phyloP scores from a whole-genome alignment of 805 yeast genomes.

The Grigorovia yakushimaensis region DNA sequence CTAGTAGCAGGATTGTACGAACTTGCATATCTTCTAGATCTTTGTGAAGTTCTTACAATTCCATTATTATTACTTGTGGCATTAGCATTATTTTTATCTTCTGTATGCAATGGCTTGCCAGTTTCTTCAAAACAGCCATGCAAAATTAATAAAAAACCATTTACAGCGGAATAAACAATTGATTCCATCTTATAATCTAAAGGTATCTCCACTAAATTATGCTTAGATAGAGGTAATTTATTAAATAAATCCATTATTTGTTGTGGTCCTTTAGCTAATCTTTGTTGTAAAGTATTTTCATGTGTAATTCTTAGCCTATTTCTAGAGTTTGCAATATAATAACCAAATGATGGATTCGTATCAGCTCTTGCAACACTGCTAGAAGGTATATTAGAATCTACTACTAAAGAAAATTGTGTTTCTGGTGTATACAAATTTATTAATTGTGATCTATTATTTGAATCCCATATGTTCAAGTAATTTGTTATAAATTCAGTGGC shows the following conservation, averaged over 20 bases:
- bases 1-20: neutral
- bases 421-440: conserved; percentile 66
- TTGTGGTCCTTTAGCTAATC: conserved; percentile 61
- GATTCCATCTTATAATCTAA: conserved; percentile 67
- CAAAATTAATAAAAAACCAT: conserved; percentile 65
- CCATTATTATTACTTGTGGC: conserved; percentile 14
- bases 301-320: conserved; percentile 56
- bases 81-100: conserved; percentile 8
- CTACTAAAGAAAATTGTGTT: conserved; percentile 76
- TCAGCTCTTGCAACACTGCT: conserved; percentile 27
- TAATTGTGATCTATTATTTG: conserved; percentile 53
- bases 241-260: conserved; percentile 52
- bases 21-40: conserved; percentile 18
- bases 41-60: conserved; percentile 6
- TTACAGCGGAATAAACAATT: conserved; percentile 57
- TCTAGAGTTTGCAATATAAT: conserved; percentile 65
- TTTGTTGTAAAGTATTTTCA: conserved; percentile 44
- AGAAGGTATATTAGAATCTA: conserved; percentile 61
- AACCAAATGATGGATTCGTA: conserved; percentile 43
- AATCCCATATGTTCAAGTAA: conserved; percentile 74
- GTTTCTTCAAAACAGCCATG: conserved; percentile 82
- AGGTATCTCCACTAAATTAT: conserved; percentile 55
- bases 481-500: conserved; percentile 73
- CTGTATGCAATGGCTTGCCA: conserved; percentile 36
- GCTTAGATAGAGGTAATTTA: conserved; percentile 70